A percentile compares a stretch with the other conserved stretches of the same genome.
phyloP scores from a whole-genome alignment of 2,329 filamentous ascomycete species.

The Penicillium rolfsii region DNA sequence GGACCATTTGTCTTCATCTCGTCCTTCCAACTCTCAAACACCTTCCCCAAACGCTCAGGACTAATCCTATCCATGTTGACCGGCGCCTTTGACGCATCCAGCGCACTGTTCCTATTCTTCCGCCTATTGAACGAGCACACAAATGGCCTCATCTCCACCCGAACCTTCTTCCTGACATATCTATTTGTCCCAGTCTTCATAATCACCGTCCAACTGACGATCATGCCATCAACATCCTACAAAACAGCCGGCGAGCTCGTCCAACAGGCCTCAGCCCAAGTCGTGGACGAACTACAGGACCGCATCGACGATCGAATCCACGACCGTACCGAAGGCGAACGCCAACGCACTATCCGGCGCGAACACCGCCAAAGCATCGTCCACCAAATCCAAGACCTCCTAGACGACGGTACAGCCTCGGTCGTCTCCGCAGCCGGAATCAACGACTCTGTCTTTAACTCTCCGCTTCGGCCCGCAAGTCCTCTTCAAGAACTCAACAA shows the following conservation, averaged over 20 bases:
- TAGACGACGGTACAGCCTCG: slow-evolving; percentile 55
- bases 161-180: slow-evolving; percentile 73
- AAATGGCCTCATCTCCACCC: slow-evolving; percentile 60
- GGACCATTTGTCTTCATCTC: slow-evolving; percentile 82
- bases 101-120: slow-evolving; percentile 75
- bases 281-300: slow-evolving; percentile 59
- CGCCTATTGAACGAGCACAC: slow-evolving; percentile 69
- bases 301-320: slow-evolving; percentile 59
- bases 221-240: slow-evolving; percentile 77
- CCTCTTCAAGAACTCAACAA: background rate
- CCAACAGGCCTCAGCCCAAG: slow-evolving; percentile 64
- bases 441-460: slow-evolving; percentile 24
- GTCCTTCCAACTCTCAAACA: slow-evolving; percentile 82
- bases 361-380: slow-evolving; percentile 65
- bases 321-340: slow-evolving; percentile 52
- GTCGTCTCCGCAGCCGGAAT: slow-evolving; percentile 11
- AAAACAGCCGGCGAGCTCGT: slow-evolving; percentile 85
- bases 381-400: slow-evolving; percentile 71
- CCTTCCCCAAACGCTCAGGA: slow-evolving; percentile 75
- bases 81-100: slow-evolving; percentile 81
- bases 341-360: slow-evolving; percentile 58
- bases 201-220: slow-evolving; percentile 65
- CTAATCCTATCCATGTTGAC: slow-evolving; percentile 79
- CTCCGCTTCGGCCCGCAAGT: background rate
- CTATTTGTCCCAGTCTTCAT: slow-evolving; percentile 71